These are phyloP conservation scores for Candida sithepensis DNA, from an alignment of 805 yeast genomes.

Conservation along the genomic window DNA sequence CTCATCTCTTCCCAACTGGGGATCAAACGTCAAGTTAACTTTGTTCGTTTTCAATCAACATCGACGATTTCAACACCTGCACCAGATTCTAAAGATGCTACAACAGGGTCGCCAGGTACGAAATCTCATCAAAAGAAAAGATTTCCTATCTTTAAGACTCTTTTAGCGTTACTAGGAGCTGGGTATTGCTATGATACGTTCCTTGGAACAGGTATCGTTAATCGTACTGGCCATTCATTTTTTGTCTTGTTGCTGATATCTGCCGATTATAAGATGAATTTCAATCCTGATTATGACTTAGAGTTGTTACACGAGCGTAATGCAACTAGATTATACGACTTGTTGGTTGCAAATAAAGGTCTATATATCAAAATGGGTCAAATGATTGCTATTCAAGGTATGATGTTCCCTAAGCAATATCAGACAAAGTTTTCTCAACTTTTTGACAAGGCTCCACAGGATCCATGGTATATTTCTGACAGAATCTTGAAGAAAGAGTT, in stretches of 20 bases:
- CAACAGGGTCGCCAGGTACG: too few species aligned
- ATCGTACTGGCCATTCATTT: conserved; percentile 51
- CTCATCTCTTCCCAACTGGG: too few species aligned
- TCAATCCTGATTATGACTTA: conserved; percentile 42
- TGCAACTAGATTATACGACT: conserved; percentile 45
- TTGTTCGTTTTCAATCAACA: background rate
- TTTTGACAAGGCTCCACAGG: conserved; percentile 68
- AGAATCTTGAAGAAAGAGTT: conserved; percentile 35
- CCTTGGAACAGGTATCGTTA: conserved; percentile 44
- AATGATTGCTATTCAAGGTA: conserved; percentile 72
- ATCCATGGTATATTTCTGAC: conserved; percentile 47
- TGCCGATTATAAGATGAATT: conserved; percentile 54
- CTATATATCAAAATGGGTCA: conserved; percentile 77
- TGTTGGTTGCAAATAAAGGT: conserved; percentile 49
- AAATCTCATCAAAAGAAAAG: background rate
- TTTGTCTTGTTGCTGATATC: conserved; percentile 49
- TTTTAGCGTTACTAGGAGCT: conserved; percentile 12
- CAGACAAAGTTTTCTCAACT: conserved; percentile 53
- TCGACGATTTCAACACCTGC: too few species aligned
- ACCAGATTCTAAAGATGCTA: background rate
- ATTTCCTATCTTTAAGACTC: conserved; percentile 3
- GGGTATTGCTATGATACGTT: conserved; percentile 29
- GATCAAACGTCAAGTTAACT: background rate
- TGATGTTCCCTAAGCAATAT: conserved; percentile 61
- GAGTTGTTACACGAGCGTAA: conserved; percentile 56